Percentiles rank a stretch among this genome's conserved stretches.
phyloP scores from a whole-genome alignment of 371 early-diverging fungal genomes.

The Mortierella polycephala region DNA sequence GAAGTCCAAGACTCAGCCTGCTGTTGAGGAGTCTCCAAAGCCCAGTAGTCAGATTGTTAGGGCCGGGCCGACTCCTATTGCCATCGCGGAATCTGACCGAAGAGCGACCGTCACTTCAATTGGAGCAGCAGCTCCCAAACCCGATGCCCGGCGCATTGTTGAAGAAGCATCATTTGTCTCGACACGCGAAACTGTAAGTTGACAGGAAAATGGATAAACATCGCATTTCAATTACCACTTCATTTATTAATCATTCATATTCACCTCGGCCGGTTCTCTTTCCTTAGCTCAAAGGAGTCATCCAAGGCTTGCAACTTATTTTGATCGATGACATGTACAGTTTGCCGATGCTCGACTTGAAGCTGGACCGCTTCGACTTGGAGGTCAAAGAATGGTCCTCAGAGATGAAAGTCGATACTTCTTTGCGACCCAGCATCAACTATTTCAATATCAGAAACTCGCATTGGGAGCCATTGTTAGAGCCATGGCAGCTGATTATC shows the following conservation, averaged over 20 bases:
- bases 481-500: slow-evolving; percentile 85
- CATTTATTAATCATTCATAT: not conserved
- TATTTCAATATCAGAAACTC: slow-evolving; percentile 96
- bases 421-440: slow-evolving; percentile 81
- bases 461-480: slow-evolving; percentile 98
- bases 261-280: not conserved
- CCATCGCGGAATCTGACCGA: slow-evolving; percentile 32
- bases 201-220: no score
- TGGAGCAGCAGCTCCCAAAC: slow-evolving; percentile 11
- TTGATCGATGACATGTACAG: slow-evolving; percentile 93
- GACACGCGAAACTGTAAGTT: slow-evolving; percentile 61
- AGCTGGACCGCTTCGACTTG: slow-evolving; percentile 79
- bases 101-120: slow-evolving; percentile 15
- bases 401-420: slow-evolving; percentile 76
- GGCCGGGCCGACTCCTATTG: slow-evolving; percentile 9
- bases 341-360: slow-evolving; percentile 91
- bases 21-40: slow-evolving; percentile 12
- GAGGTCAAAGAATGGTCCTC: slow-evolving; percentile 91
- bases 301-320: slow-evolving; percentile 84
- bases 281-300: slow-evolving; percentile 63
- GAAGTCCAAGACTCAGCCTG: slow-evolving; percentile 55
- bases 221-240: no score
- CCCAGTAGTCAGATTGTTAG: slow-evolving; percentile 5
- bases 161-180: slow-evolving; percentile 54
- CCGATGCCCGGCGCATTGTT: slow-evolving; percentile 31